Evolutionary conservation across 2,329 filamentous ascomycete species (phyloP).

Genomic region (Niveomyces coronatus): DNA sequence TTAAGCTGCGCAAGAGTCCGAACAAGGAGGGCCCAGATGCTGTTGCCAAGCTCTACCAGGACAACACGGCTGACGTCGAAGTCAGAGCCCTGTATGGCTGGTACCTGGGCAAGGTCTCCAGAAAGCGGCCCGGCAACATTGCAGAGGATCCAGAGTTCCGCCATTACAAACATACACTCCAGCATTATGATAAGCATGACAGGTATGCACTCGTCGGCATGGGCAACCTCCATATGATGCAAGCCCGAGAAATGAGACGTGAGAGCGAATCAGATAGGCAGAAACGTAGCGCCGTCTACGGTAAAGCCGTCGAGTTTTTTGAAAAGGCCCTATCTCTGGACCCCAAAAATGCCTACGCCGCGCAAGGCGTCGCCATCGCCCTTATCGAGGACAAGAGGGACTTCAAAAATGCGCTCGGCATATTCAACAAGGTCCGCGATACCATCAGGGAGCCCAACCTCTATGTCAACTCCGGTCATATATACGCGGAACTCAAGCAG

Average conservation of each 20-base stretch:
- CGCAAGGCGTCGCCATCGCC: slow-evolving; percentile 90
- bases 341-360: slow-evolving; percentile 88
- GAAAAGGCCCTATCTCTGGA: slow-evolving; percentile 96
- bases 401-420: slow-evolving; percentile 66
- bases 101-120: slow-evolving; percentile 78
- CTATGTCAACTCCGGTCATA: slow-evolving; percentile 86
- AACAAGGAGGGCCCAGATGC: slow-evolving; percentile 79
- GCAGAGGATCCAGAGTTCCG: slow-evolving; percentile 84
- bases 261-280: slow-evolving; percentile 85
- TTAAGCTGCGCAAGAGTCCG: slow-evolving; percentile 70
- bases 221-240: slow-evolving; percentile 83
- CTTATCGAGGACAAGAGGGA: slow-evolving; percentile 93
- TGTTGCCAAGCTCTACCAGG: slow-evolving; percentile 75
- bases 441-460: slow-evolving; percentile 82
- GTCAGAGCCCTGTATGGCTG: slow-evolving; percentile 89
- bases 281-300: slow-evolving; percentile 77
- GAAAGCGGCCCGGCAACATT: slow-evolving; percentile 71
- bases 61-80: slow-evolving; percentile 76
- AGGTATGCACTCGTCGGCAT: slow-evolving; percentile 93
- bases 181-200: slow-evolving; percentile 94
- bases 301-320: slow-evolving; percentile 93
- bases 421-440: slow-evolving; percentile 84
- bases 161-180: slow-evolving; percentile 92
- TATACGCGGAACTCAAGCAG: slow-evolving; percentile 83
- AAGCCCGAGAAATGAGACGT: slow-evolving; percentile 88